These are phyloP conservation scores for Ogataea trehalophila DNA, from an alignment of 805 yeast genomes.

Conservation along the genomic window DNA sequence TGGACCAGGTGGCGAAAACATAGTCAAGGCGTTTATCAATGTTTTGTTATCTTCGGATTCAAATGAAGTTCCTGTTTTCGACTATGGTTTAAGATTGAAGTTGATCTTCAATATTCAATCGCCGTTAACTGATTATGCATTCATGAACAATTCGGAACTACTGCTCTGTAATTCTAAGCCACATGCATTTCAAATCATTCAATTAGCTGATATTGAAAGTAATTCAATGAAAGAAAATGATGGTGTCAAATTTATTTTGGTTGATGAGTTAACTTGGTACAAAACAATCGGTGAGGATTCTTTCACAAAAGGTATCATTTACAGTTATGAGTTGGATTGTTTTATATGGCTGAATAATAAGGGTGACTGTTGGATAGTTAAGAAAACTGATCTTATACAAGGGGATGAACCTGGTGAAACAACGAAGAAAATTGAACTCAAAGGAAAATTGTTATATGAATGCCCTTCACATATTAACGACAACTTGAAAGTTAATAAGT, in stretches of 20 bases:
- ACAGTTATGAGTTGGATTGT: slow-evolving; percentile 21
- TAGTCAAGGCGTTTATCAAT: slow-evolving; percentile 24
- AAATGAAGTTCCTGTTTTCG: slow-evolving; percentile 27
- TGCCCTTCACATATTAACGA: neutral
- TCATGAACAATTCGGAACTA: slow-evolving; percentile 21
- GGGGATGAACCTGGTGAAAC: too few species aligned
- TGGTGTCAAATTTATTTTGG: slow-evolving; percentile 23
- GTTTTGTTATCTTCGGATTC: slow-evolving; percentile 21
- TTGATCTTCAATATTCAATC: slow-evolving; percentile 32
- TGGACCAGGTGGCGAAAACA: slow-evolving; percentile 7
- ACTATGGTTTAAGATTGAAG: slow-evolving; percentile 30
- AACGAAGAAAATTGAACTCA: slow-evolving; percentile 13
- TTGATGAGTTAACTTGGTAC: slow-evolving; percentile 32
- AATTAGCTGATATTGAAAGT: slow-evolving; percentile 14
- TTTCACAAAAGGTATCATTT: slow-evolving; percentile 12
- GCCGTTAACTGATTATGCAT: slow-evolving; percentile 26
- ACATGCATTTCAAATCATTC: slow-evolving; percentile 31
- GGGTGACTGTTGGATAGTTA: slow-evolving; percentile 29
- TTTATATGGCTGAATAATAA: slow-evolving; percentile 28
- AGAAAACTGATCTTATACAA: slow-evolving; percentile 4
- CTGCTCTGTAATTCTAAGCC: slow-evolving; percentile 29
- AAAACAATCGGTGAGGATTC: slow-evolving; percentile 9
- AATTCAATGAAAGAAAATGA: slow-evolving; percentile 16
- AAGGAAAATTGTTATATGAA: slow-evolving; percentile 22
- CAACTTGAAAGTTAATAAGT: slow-evolving; percentile 13